phyloP scores from a whole-genome alignment of 495 filamentous ascomycete genomes.

The Penicillium paxilli region DNA sequence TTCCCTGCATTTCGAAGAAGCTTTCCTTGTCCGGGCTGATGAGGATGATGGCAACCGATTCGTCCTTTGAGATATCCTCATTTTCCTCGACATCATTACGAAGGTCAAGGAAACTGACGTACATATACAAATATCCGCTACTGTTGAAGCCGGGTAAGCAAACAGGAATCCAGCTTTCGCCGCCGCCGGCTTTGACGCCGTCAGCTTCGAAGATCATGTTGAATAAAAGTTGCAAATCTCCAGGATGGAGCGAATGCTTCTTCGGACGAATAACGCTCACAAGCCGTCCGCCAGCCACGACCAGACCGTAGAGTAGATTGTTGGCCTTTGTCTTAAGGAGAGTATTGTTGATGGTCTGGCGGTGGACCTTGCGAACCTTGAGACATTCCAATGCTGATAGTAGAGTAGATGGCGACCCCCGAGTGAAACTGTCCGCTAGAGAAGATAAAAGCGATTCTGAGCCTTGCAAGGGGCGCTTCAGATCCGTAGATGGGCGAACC shows the following conservation, averaged over 20 bases:
- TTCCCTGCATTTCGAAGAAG: slow-evolving; percentile 84
- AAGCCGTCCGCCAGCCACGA: slow-evolving; percentile 90
- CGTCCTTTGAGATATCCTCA: slow-evolving; percentile 53
- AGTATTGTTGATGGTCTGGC: slow-evolving; percentile 80
- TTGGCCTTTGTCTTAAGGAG: slow-evolving; percentile 74
- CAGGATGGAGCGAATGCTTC: slow-evolving; percentile 92
- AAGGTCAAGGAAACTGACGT: slow-evolving; percentile 82
- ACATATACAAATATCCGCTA: slow-evolving; percentile 97
- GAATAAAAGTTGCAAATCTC: slow-evolving; percentile 94
- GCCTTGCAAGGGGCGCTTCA: slow-evolving; percentile 89
- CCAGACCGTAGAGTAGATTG: slow-evolving; percentile 85
- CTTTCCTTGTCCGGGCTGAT: slow-evolving; percentile 91
- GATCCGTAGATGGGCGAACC: slow-evolving; percentile 84
- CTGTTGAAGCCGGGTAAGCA: slow-evolving; percentile 98
- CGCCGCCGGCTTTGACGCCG: slow-evolving; percentile 82
- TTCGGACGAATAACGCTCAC: slow-evolving; percentile 93
- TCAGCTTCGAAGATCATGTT: slow-evolving; percentile 99
- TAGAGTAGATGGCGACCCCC: slow-evolving; percentile 84
- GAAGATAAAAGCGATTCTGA: slow-evolving; percentile 90
- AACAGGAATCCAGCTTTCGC: slow-evolving; percentile 96
- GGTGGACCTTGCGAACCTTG: slow-evolving; percentile 80
- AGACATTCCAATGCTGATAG: slow-evolving; percentile 91
- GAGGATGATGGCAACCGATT: slow-evolving; percentile 85
- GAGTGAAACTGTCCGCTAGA: slow-evolving; percentile 90
- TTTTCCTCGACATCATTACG: slow-evolving; percentile 33